Evolutionary conservation across 1,284 basidiomycete genomes (phyloP).

Genomic region (Bjerkandera adusta): DNA sequence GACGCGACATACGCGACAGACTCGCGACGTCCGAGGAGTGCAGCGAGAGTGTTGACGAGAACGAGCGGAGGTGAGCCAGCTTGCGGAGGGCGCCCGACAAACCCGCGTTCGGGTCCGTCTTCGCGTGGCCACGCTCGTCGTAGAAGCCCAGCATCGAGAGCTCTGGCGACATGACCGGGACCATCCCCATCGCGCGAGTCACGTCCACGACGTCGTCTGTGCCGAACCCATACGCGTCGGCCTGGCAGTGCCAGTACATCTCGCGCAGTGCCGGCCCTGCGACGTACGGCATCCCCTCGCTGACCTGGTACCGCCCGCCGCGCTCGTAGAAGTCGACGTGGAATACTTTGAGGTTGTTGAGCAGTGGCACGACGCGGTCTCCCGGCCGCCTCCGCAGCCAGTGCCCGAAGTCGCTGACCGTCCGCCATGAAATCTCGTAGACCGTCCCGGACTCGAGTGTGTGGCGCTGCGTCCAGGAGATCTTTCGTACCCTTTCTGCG

Average conservation of each 20-base stretch:
- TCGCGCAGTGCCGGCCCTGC: slow-evolving; percentile 3
- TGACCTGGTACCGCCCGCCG: not conserved
- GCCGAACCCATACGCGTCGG: not conserved
- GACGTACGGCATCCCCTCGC: slow-evolving; percentile 8
- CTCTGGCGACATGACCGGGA: not conserved
- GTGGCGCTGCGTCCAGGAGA: slow-evolving; percentile 5
- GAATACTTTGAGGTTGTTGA: not conserved
- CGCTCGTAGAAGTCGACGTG: slow-evolving; percentile 10
- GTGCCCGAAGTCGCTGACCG: not conserved
- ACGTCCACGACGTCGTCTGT: not conserved
- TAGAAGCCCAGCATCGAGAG: not conserved
- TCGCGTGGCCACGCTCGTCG: not conserved
- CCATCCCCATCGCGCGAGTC: not conserved
- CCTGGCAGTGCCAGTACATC: slow-evolving; percentile 6
- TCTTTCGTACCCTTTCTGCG: slow-evolving; percentile 1
- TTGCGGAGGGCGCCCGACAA: not conserved
- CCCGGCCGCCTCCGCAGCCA: slow-evolving; percentile 1
- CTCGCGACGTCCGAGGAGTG: not conserved
- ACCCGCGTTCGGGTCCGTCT: not conserved
- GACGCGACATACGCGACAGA: not conserved
- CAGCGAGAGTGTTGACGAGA: slow-evolving; percentile 2
- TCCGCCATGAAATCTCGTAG: not conserved
- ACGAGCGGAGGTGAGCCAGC: not conserved
- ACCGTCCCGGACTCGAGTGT: not conserved
- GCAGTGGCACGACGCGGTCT: not conserved